These are phyloP conservation scores for Kodamaea hsintzibuensis DNA, from an alignment of 805 yeast species.

Conservation along the genomic window DNA sequence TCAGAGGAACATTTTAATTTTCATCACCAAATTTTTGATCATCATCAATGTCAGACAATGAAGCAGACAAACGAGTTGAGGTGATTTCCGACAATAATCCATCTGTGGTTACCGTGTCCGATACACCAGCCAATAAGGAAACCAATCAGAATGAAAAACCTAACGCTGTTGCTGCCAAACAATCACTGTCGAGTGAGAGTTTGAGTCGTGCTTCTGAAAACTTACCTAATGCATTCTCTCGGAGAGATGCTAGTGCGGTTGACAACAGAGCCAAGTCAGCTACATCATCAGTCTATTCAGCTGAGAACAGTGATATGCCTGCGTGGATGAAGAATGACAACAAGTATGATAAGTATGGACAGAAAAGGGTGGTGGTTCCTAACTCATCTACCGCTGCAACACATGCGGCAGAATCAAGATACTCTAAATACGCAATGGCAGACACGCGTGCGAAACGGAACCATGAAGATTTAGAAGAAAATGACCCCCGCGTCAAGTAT, in stretches of 20 bases:
- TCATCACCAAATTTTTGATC: too few relatives aligned
- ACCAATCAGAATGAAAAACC: conserved; percentile 13
- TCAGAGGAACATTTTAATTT: too few relatives aligned
- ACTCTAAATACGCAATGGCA: conserved; percentile 5
- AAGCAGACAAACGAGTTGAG: too few relatives aligned
- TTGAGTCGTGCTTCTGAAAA: background rate
- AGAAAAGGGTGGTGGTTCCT: conserved; percentile 9
- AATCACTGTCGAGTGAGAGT: background rate
- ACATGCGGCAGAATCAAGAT: background rate
- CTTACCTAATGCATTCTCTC: conserved; percentile 24
- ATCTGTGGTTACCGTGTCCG: too few relatives aligned
- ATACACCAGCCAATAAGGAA: background rate
- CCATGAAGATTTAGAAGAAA: conserved; percentile 4
- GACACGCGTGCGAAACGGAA: background rate
- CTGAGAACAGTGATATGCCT: conserved; percentile 28
- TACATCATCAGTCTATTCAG: conserved; percentile 27
- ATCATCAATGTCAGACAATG: too few relatives aligned
- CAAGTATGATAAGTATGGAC: conserved; percentile 46
- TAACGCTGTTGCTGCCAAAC: background rate
- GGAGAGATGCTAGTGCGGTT: conserved; percentile 17
- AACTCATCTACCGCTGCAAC: background rate
- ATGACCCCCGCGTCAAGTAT: background rate
- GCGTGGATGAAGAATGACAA: conserved; percentile 40
- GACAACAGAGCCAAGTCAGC: conserved; percentile 1
- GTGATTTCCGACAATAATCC: too few relatives aligned